phyloP scores from a whole-genome alignment of 345 rosid genomes.

The Ceriops decandra region DNA sequence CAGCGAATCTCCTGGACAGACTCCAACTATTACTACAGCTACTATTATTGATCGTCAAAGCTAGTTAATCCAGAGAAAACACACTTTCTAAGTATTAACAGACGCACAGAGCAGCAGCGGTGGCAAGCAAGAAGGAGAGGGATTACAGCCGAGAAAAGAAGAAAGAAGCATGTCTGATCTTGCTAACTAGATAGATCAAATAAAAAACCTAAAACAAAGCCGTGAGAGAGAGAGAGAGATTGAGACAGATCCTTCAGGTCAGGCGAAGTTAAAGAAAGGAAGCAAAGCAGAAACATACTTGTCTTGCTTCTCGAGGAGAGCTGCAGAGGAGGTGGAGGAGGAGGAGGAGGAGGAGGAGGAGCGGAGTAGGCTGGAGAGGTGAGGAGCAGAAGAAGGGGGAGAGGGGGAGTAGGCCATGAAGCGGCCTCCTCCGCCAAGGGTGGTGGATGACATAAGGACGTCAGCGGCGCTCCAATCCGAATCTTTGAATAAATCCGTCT shows the following conservation, averaged over 20 bases:
- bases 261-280: not conserved
- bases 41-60: no score
- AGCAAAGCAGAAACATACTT: conserved; percentile 37
- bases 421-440: conserved; percentile 42
- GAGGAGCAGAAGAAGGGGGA: conserved; percentile 88
- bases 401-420: conserved; percentile 85
- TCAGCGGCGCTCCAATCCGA: not conserved
- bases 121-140: not conserved
- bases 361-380: conserved; percentile 59
- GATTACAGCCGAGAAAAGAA: conserved; percentile 7
- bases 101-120: not conserved
- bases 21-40: no score
- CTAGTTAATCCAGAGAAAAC: not conserved
- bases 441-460: conserved; percentile 12
- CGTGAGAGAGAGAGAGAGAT: no score
- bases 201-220: no score
- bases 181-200: no score
- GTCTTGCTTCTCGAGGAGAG: conserved; percentile 65
- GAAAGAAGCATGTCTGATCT: not conserved
- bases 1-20: no score
- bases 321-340: conserved; percentile 52
- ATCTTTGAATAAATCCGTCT: not conserved
- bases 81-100: not conserved
- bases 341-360: conserved; percentile 38
- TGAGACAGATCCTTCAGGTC: not conserved